Percentiles rank a stretch among this genome's conserved stretches.
These are phyloP conservation scores for Chytriomyces sp. DNA, from an alignment of 192 early-diverging fungal species.

Conservation along the genomic window DNA sequence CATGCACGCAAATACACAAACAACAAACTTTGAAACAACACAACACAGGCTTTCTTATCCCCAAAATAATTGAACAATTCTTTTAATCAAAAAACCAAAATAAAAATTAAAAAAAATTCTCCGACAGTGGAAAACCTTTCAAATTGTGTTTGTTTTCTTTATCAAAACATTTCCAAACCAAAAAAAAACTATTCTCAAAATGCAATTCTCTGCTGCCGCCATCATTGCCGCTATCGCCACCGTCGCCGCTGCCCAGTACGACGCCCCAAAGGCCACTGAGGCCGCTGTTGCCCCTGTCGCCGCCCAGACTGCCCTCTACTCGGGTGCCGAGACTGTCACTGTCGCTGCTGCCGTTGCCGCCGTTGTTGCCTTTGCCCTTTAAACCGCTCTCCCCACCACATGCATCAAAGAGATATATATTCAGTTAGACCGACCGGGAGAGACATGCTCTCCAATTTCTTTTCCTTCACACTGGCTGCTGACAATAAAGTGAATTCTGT, in stretches of 20 bases:
- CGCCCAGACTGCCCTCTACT: neutral
- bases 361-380: slow-evolving; percentile 1
- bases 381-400: neutral
- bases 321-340: neutral
- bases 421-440: neutral
- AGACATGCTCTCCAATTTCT: neutral
- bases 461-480: neutral
- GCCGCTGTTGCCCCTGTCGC: neutral
- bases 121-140: too few relatives aligned
- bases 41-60: neutral
- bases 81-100: too few relatives aligned
- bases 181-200: neutral
- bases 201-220: neutral
- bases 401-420: too few relatives aligned
- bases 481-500: neutral
- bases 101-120: neutral
- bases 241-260: neutral
- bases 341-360: slow-evolving; percentile 8
- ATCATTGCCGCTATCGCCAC: neutral
- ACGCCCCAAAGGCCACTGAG: neutral
- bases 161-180: neutral
- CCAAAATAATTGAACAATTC: neutral
- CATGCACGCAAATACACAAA: too few relatives aligned
- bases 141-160: neutral
- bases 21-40: too few relatives aligned